Evolutionary conservation across 2,329 filamentous ascomycete species (phyloP), one percentile per base, ranked within the genome.

Genomic region (Pestalotiopsis sp.): DNA sequence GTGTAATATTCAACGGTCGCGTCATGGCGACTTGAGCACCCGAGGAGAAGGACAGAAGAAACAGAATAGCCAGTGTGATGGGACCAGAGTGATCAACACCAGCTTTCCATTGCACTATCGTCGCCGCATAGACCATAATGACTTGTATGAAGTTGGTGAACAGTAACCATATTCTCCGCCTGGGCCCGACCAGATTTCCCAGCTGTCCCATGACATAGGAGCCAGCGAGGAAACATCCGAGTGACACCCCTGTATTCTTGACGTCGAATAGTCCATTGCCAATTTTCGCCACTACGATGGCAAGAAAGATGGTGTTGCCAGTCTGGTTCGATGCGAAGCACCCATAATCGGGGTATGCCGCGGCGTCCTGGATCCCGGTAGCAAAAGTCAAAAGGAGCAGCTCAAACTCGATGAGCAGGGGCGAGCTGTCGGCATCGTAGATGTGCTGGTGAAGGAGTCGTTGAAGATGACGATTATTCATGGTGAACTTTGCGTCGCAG

Each of bases 21-120:
- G 58, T 61, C 58, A 61, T 61, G 58, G 58, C 58, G 23, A 61
- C 58, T 61, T 61, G 58, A 4, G 27, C 58, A 3, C 58, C 58
- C 2, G 58, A 61, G 58, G 58, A 61, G 17, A 61, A 61, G 6
- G 58, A 31, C 23, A 61, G 58, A 7, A 61, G 58, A 61, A 31
- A 31, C 20, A 61, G 58, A 36, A 61, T 38, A 17, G 36, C 58
- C 23, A 61, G 36, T 17, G 58, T 38, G 4, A 38, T n/a, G 6
- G 27, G 58, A 9, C 58, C 58, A 31, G 58, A 36, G 38, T 61
- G 58, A n/a, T 31, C 58, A 36, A 38, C 14, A 2, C 27, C 27
- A 61, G 36, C 58, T n/a, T 31, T 38, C 58, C 58, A 61, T 23
- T 61, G 58, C 27, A 61, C 58, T 11, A n/a, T 20, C 58, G 27